Evolutionary conservation across 2,329 filamentous ascomycete genomes (phyloP).

Genomic region (Aspergillus sp.): DNA sequence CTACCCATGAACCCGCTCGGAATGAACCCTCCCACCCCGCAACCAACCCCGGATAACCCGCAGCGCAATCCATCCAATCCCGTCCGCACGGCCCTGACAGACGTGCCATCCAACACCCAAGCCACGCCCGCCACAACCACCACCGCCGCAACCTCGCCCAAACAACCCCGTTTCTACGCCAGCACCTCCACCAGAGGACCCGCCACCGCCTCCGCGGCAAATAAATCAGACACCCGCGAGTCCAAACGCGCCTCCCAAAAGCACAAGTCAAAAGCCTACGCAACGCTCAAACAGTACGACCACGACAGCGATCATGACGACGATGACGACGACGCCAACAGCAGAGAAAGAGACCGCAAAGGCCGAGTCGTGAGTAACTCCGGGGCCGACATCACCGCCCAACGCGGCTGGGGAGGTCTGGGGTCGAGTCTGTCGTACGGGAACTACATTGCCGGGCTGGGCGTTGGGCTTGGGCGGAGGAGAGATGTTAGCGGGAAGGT

Average conservation of each 20-base stretch:
- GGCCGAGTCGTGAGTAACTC: conserved; percentile 37
- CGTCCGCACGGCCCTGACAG: conserved; percentile 22
- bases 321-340: conserved; percentile 4
- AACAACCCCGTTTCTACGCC: conserved; percentile 32
- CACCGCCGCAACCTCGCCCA: conserved; percentile 20
- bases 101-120: conserved; percentile 26
- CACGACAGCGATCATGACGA: conserved; percentile 12
- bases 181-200: conserved; percentile 20
- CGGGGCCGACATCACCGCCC: conserved; percentile 25
- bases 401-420: conserved; percentile 14
- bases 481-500: conserved; percentile 40
- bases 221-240: conserved; percentile 16
- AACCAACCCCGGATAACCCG: conserved; percentile 13
- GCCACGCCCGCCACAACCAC: conserved; percentile 16
- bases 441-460: conserved; percentile 34
- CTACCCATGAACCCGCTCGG: conserved; percentile 33
- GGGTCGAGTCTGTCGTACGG: conserved; percentile 30
- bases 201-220: conserved; percentile 14
- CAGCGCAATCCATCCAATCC: conserved; percentile 15
- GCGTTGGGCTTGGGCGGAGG: conserved; percentile 38
- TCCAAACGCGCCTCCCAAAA: conserved; percentile 22
- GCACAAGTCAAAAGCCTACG: conserved; percentile 26
- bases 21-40: conserved; percentile 39
- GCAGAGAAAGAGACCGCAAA: conserved; percentile 28
- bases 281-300: conserved; percentile 23